These are phyloP conservation scores for Nicotiana tomentosiformis DNA, from an alignment of 257 asterid genomes.

Conservation along the genomic window DNA sequence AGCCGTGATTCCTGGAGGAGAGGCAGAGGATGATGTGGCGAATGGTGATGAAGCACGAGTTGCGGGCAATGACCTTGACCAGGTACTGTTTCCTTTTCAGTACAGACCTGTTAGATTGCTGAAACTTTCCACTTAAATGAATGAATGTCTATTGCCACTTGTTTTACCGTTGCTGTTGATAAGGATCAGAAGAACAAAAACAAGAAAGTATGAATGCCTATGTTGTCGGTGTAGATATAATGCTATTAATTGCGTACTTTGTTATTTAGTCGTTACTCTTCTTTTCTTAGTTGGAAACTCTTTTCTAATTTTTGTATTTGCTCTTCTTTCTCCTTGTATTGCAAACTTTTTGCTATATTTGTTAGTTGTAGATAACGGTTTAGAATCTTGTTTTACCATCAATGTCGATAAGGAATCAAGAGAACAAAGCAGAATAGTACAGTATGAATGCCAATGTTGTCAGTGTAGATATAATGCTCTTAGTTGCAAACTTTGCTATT, in stretches of 20 bases:
- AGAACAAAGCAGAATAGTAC: not conserved
- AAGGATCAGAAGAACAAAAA: not conserved
- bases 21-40: conserved; percentile 48
- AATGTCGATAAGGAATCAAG: not conserved
- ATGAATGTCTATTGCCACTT: not conserved
- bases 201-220: not conserved
- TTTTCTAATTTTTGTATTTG: not conserved
- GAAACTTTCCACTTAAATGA: not conserved
- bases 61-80: conserved; percentile 40
- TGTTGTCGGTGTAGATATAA: not conserved
- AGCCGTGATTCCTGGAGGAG: conserved; percentile 44
- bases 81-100: conserved; percentile 26
- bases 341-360: not conserved
- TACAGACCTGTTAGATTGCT: not conserved
- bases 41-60: conserved; percentile 52
- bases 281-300: not conserved
- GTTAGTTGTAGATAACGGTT: not conserved
- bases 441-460: not conserved
- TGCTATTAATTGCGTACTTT: not conserved
- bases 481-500: not conserved
- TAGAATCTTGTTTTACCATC: not conserved
- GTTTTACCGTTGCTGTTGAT: not conserved
- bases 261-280: not conserved
- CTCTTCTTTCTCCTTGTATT: not conserved
- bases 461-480: not conserved